Percentiles rank a stretch among this genome's conserved stretches.
These are phyloP conservation scores for Fusarium torulosum DNA, from an alignment of 2,329 filamentous ascomycete species.

Conservation along the genomic window DNA sequence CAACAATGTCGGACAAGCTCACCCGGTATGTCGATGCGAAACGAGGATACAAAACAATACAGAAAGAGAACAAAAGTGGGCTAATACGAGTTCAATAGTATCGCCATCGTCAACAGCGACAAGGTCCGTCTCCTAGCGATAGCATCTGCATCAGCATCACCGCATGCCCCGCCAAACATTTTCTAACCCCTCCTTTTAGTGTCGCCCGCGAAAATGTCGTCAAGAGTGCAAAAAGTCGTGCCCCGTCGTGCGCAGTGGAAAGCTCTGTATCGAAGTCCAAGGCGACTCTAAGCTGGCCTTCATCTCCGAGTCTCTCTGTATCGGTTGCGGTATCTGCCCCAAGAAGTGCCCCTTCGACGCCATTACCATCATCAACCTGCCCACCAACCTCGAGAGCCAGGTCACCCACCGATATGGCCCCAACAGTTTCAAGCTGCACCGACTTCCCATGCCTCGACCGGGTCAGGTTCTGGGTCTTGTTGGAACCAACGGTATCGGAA, in stretches of 20 bases:
- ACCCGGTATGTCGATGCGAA: conserved; percentile 79
- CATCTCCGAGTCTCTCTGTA: conserved; percentile 95
- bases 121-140: conserved; percentile 71
- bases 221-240: conserved; percentile 99
- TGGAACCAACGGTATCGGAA: conserved; percentile 99
- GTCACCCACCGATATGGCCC: conserved; percentile 99
- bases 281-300: conserved; percentile 94
- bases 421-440: conserved; percentile 99
- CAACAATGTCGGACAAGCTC: conserved; percentile 89
- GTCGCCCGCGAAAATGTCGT: conserved; percentile 79
- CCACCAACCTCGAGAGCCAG: conserved; percentile 97
- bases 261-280: conserved; percentile 95
- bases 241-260: conserved; percentile 95
- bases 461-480: conserved; percentile 96
- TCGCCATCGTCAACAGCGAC: conserved; percentile 98
- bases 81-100: conserved; percentile 68
- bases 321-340: conserved; percentile 98
- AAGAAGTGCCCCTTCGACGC: conserved; percentile 99
- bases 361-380: conserved; percentile 99
- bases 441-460: conserved; percentile 93
- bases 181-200: conserved; percentile 51
- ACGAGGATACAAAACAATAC: not conserved
- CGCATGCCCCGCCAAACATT: conserved; percentile 46
- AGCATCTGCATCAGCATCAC: conserved; percentile 22
- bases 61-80: not conserved